Evolutionary conservation across 139 green algal species (phyloP).

Genomic region (Chlamydomonas eustigma): DNA sequence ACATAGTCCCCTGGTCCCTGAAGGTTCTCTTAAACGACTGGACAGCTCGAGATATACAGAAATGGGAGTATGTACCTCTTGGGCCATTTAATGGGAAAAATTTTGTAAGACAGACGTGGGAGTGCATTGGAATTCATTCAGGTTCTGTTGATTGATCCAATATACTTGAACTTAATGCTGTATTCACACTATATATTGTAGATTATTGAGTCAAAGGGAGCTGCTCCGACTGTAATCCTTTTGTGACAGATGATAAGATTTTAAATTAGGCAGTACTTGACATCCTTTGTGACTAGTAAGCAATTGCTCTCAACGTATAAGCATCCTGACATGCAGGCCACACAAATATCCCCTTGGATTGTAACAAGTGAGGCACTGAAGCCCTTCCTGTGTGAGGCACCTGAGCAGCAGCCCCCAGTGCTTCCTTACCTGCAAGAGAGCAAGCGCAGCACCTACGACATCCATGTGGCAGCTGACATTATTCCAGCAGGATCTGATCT

Average conservation of each 20-base stretch:
- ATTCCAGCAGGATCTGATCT: conserved; percentile 15
- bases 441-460: conserved; percentile 50
- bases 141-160: neutral
- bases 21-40: conserved; percentile 92
- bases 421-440: conserved; percentile 68
- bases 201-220: neutral
- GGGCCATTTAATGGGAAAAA: conserved; percentile 94
- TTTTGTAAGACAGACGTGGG: too few relatives aligned
- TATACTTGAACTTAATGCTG: neutral
- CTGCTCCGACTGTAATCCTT: neutral
- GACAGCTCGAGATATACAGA: conserved; percentile 90
- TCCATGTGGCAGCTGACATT: conserved; percentile 68
- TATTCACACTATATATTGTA: neutral
- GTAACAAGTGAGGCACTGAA: conserved; percentile 86
- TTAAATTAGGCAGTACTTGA: neutral
- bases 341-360: conserved; percentile 83
- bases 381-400: conserved; percentile 63
- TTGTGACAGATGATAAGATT: neutral
- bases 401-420: conserved; percentile 53
- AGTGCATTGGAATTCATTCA: neutral
- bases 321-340: neutral
- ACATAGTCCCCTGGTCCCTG: too few relatives aligned
- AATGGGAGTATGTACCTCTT: conserved; percentile 90
- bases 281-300: neutral
- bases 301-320: neutral